Conservation (phyloP, 2,329 filamentous ascomycete genomes). For the Aspergillus awamori region DNA sequence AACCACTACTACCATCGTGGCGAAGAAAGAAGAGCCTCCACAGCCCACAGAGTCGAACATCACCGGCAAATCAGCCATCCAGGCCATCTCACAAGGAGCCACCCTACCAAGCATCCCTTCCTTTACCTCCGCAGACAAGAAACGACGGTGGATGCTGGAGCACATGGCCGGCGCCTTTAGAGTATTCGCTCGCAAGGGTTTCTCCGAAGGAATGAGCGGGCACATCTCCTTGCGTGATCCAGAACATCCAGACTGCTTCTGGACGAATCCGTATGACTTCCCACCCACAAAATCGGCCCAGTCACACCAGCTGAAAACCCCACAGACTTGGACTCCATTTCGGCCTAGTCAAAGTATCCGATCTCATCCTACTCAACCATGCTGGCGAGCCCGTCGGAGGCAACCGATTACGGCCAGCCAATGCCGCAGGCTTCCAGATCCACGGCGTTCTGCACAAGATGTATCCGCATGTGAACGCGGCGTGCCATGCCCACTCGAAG, state of each 20-base stretch:
- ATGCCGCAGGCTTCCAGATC: slow-evolving; percentile 52
- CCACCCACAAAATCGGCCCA: too few species aligned
- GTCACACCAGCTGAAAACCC: neutral
- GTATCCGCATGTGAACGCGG: slow-evolving; percentile 58
- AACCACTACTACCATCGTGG: neutral
- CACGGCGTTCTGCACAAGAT: slow-evolving; percentile 52
- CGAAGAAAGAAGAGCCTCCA: neutral
- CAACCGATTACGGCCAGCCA: slow-evolving; percentile 39
- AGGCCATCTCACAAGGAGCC: slow-evolving; percentile 9
- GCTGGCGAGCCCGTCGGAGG: slow-evolving; percentile 46
- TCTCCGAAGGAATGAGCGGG: slow-evolving; percentile 32
- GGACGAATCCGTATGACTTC: slow-evolving; percentile 41
- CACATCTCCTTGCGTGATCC: slow-evolving; percentile 49
- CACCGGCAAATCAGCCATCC: neutral
- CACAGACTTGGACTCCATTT: slow-evolving; percentile 11
- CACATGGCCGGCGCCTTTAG: slow-evolving; percentile 50
- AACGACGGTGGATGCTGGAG: slow-evolving; percentile 23
- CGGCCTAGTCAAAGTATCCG: slow-evolving; percentile 34
- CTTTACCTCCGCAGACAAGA: slow-evolving; percentile 4
- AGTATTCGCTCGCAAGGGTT: slow-evolving; percentile 23
- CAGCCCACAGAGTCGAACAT: neutral
- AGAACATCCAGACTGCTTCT: slow-evolving; percentile 36
- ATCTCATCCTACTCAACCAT: slow-evolving; percentile 50
- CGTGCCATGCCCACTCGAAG: slow-evolving; percentile 49
- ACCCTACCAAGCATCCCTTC: slow-evolving; percentile 8